Evolutionary conservation across 1,139 yeast genomes (phyloP), one percentile per base, ranked within the genome.

Genomic region (Kurtzmaniella quercitrusa): DNA sequence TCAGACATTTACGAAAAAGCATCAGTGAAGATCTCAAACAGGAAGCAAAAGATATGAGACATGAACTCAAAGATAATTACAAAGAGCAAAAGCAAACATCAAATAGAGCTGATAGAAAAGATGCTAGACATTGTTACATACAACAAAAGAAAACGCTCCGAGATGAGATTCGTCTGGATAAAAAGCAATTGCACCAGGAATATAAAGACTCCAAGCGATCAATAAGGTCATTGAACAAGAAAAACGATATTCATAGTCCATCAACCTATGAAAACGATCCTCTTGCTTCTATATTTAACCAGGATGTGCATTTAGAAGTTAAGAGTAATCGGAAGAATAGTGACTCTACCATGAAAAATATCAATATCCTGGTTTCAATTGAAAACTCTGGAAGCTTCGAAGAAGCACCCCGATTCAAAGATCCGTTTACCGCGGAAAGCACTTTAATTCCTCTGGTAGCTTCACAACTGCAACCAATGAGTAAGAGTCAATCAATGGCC

Each of bases 61-160:
- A 40, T 31, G 44, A 45, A 16, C 43, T 47, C 19, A 38, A 43
- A 21, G 41, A 48, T 40, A 52, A 41, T 10, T 41, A 40, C 31
- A 18, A 44, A 31, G 42, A 49, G 40, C 50, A 52, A 38, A 21
- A 37, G 21, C 18, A 41, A 37, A 37, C 33, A 15, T 9, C 23
- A 17, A 45, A 46, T 14, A 49, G 49, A 44, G 51, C 46, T 23
- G 36, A 31, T 31, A 43, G 45, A 25, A 51, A 43, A 34, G 47
- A 49, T 17, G 45, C 48, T 18, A 43, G 46, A 36, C 43, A 46
- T 16, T 46, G 46, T 23, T 39, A 34, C 33, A 17, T 40, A 40
- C 43, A 23, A 15, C 41, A 48, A 38, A 25, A 46, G 42, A 31
- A 46, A 36, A 44, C 21, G 18, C 23, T 37, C 21, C 40, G 34